Conservation (phyloP, 2,329 filamentous ascomycete genomes). For the Diaporthe destruens region DNA sequence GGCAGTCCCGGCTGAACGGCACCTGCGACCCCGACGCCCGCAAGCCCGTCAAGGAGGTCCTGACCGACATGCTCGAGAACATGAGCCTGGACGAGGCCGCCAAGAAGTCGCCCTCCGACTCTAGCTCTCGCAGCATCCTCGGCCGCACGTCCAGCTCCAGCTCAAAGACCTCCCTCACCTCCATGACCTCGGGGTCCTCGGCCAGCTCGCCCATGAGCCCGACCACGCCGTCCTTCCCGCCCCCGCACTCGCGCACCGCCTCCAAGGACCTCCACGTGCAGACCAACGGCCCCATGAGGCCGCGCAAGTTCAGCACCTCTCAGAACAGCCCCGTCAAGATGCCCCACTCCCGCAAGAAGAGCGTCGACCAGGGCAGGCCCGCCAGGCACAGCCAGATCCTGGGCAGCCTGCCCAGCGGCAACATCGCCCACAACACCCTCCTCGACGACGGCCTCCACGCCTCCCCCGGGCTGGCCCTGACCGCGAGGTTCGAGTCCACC, state of each 20-base stretch:
- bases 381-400: conserved; percentile 40
- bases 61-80: conserved; percentile 39
- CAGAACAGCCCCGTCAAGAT: conserved; percentile 39
- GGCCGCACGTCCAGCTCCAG: conserved; percentile 38
- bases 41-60: conserved; percentile 40
- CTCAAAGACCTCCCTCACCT: conserved; percentile 39
- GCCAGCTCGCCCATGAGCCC: conserved; percentile 36
- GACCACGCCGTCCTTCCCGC: conserved; percentile 30
- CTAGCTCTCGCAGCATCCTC: conserved; percentile 13
- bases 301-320: conserved; percentile 42
- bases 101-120: conserved; percentile 31
- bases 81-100: conserved; percentile 39
- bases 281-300: conserved; percentile 17
- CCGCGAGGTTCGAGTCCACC: conserved; percentile 41
- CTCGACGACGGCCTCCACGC: conserved; percentile 28
- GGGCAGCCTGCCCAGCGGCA: conserved; percentile 38
- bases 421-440: conserved; percentile 28
- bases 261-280: conserved; percentile 30
- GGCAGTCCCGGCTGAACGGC: conserved; percentile 40
- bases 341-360: conserved; percentile 38
- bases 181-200: conserved; percentile 31
- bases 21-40: conserved; percentile 40
- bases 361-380: conserved; percentile 36
- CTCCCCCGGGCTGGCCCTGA: conserved; percentile 38
- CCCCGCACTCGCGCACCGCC: conserved; percentile 17